Evolutionary conservation across 805 yeast genomes (phyloP), one percentile per base, ranked within the genome.

Genomic region (Lachancea sp.): DNA sequence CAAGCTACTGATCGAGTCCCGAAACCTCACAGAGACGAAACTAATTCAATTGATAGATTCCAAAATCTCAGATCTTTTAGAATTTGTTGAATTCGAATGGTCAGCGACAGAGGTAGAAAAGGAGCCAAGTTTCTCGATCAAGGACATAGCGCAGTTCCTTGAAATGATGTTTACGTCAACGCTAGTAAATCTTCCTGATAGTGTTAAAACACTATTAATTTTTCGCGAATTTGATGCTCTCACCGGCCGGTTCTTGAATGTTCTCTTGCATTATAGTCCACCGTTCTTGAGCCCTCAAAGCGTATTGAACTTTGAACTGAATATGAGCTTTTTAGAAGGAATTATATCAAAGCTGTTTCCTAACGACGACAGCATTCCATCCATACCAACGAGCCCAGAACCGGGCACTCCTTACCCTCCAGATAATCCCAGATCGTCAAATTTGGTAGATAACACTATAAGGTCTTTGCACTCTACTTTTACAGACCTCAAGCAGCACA

Each of bases 31-130:
- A 0, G 97, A 90, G 61, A 76, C 77, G 29, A 78, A 85, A 33
- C 73, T 92, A 45, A 88, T 89, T 58, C 77, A 78, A 43, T 72
- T 87, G 70, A 86, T 92, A 42, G 95, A 90, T 56, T 71, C 74
- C 28, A 84, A 84, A 49, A 80, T 90, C 29, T 75, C 77, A 42
- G 90, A 81, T 61, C 75, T 90, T 49, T 67, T 90, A 49, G 96
- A 84, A 42, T 75, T 84, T 65, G 83, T 86, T 19, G 94, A 85
- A 47, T 84, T 85, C 63, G 85, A 88, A 55, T 90, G 97, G 96
- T 61, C 67, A 15, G 72, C 89, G 0, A 66, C 61, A 3, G 55
- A 51, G 8, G 51, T 68, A 9, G 74, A 76, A 47, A 59, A 52
- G 1, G 83, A 79, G 41, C 92, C 96, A 12, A 81, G 83, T 49